These are phyloP conservation scores for Neurospora cerealis DNA, from an alignment of 495 filamentous ascomycete species.

Conservation along the genomic window DNA sequence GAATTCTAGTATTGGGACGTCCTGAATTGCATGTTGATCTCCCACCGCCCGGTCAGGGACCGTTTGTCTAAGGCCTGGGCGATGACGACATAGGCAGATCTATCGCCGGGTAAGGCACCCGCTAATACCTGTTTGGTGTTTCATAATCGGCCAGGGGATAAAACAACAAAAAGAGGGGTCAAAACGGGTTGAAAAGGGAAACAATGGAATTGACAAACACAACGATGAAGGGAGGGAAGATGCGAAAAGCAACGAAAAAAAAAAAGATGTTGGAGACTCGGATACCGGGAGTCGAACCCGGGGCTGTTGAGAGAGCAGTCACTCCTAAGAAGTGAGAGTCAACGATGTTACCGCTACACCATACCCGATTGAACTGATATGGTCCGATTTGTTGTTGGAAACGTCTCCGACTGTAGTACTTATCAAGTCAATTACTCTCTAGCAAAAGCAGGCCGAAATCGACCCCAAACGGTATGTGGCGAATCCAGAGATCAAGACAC, in stretches of 20 bases:
- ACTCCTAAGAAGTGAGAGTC: too few relatives aligned
- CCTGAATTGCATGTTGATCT: background rate
- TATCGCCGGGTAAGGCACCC: background rate
- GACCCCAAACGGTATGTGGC: background rate
- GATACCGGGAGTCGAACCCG: background rate
- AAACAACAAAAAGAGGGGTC: background rate
- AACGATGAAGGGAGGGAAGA: background rate
- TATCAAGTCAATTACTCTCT: background rate
- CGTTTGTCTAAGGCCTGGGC: background rate
- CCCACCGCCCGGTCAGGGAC: background rate
- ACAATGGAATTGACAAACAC: background rate
- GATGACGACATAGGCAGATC: background rate
- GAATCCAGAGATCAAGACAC: background rate
- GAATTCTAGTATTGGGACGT: background rate
- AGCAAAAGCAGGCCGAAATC: background rate
- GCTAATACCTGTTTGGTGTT: background rate
- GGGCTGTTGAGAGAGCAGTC: background rate
- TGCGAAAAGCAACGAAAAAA: background rate
- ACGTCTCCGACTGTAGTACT: fast-evolving
- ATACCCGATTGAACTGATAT: background rate
- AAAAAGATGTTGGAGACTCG: background rate
- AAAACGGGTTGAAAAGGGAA: background rate
- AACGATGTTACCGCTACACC: too few relatives aligned
- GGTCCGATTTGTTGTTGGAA: background rate
- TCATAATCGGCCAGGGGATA: background rate